Conservation (phyloP, 2,329 filamentous ascomycete genomes). For the Penicillium sp. region DNA sequence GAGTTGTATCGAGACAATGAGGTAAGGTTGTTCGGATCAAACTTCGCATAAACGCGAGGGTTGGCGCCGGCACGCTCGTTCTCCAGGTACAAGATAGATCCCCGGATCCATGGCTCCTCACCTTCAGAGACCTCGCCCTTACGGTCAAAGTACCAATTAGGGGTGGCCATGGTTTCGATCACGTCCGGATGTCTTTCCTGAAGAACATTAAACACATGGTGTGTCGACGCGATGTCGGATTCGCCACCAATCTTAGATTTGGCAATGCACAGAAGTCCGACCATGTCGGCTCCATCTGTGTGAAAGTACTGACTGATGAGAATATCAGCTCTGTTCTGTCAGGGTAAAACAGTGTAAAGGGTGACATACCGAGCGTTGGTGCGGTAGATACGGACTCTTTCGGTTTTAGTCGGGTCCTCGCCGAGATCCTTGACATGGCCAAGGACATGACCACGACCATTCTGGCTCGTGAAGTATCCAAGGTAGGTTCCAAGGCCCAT, state of each 20-base stretch:
- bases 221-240: conserved; percentile 73
- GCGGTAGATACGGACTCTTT: conserved; percentile 82
- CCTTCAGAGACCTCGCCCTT: conserved; percentile 78
- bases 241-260: conserved; percentile 78
- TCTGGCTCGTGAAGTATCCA: conserved; percentile 82
- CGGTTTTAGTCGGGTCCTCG: conserved; percentile 74
- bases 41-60: conserved; percentile 69
- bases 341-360: neutral
- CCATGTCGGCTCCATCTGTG: conserved; percentile 75
- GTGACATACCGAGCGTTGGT: conserved; percentile 64
- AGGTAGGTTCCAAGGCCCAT: conserved; percentile 82
- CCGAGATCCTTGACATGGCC: conserved; percentile 86
- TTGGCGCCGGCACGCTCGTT: conserved; percentile 51
- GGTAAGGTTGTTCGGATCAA: conserved; percentile 73
- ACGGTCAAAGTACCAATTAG: conserved; percentile 86
- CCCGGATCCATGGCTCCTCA: conserved; percentile 67
- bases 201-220: conserved; percentile 76
- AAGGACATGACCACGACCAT: conserved; percentile 76
- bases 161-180: conserved; percentile 67
- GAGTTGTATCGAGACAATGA: conserved; percentile 70
- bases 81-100: conserved; percentile 74
- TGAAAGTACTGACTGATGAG: conserved; percentile 71
- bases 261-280: conserved; percentile 76
- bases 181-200: conserved; percentile 74
- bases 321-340: neutral